Percentiles rank a stretch among this genome's conserved stretches.
Conservation (phyloP, 139 green algal genomes). For the Picochlorum sp. region DNA sequence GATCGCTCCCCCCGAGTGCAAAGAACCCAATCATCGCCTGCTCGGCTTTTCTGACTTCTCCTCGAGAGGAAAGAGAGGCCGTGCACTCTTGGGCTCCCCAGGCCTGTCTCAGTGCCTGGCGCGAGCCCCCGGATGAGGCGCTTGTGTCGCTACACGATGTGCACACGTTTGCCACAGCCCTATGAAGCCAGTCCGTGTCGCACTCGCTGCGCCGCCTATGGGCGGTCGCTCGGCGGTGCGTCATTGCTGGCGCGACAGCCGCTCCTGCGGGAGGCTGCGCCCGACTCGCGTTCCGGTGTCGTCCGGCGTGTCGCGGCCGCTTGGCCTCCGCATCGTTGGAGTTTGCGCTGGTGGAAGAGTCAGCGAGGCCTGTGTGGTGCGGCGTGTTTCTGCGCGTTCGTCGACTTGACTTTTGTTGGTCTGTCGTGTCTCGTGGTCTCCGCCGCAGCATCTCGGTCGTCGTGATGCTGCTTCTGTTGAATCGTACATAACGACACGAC, state of each 20-base stretch:
- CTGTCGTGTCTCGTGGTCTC: not conserved
- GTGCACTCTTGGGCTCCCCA: no score
- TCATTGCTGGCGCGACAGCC: not conserved
- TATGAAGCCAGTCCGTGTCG: not conserved
- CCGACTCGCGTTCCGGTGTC: not conserved
- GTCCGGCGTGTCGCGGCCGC: not conserved
- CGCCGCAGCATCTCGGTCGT: not conserved
- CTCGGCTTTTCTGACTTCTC: no score
- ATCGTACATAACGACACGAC: not conserved
- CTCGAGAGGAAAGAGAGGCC: no score
- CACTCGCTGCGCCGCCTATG: not conserved
- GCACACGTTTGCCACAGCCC: not conserved
- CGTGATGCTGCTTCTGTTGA: not conserved
- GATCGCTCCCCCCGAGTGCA: no score
- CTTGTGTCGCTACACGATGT: slow-evolving; percentile 2
- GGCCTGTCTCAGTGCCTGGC: not conserved
- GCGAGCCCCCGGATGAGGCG: not conserved
- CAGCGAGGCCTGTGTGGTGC: slow-evolving; percentile 1
- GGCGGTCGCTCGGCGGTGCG: not conserved
- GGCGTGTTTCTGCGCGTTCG: not conserved
- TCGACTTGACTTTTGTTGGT: not conserved
- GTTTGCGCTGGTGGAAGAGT: not conserved
- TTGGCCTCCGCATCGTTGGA: not conserved
- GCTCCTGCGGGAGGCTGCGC: not conserved
- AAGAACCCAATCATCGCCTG: no score